Conservation (phyloP, 345 rosid species). For the Gossypium thurberi region DNA sequence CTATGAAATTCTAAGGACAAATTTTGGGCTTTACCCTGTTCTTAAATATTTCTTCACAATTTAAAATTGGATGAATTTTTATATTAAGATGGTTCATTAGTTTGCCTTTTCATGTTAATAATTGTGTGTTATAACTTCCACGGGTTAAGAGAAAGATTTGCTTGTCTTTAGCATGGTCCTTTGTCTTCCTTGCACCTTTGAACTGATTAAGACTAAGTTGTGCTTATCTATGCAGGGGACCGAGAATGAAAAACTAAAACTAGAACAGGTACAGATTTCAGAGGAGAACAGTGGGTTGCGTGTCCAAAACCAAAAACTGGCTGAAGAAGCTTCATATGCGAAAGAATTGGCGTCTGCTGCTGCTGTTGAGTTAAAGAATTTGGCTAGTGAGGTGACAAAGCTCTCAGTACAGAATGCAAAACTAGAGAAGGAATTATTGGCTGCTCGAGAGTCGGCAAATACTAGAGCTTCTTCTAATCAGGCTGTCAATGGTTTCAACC, state of each 20-base stretch:
- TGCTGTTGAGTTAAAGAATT: slow-evolving; percentile 93
- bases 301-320: slow-evolving; percentile 83
- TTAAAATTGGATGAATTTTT: background rate
- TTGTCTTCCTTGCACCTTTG: background rate
- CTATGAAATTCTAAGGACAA: background rate
- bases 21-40: background rate
- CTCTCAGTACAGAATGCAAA: slow-evolving; percentile 75
- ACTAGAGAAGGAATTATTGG: slow-evolving; percentile 67
- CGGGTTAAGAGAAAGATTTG: background rate
- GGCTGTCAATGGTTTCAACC: slow-evolving; percentile 51
- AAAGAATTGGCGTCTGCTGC: slow-evolving; percentile 99
- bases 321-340: slow-evolving; percentile 96
- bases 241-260: slow-evolving; percentile 77
- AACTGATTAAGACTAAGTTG: slow-evolving; percentile 9
- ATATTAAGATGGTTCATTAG: slow-evolving; percentile 1
- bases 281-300: slow-evolving; percentile 87
- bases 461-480: slow-evolving; percentile 42
- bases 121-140: background rate
- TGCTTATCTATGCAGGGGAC: slow-evolving; percentile 45
- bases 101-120: background rate
- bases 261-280: slow-evolving; percentile 70
- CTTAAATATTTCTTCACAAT: background rate
- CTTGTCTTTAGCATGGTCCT: background rate
- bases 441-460: slow-evolving; percentile 65
- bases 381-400: slow-evolving; percentile 90